Conservation (phyloP, 768 basidiomycete genomes). For the Chalciporus chontae region DNA sequence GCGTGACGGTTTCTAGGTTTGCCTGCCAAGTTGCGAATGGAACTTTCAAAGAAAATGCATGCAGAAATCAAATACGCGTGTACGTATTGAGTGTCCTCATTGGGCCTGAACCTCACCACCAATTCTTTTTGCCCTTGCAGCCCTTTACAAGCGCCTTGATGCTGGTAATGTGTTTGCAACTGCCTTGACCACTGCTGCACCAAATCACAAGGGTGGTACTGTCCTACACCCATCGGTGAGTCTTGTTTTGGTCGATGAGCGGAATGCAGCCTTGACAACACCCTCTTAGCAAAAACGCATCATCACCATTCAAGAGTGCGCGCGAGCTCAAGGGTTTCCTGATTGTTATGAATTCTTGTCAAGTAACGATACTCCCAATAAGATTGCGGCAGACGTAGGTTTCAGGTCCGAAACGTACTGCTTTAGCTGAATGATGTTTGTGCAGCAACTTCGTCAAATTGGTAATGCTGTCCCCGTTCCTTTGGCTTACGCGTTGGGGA, state of each 20-base stretch:
- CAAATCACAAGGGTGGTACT: constrained; percentile 44
- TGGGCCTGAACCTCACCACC: neutral
- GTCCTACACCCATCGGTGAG: constrained; percentile 47
- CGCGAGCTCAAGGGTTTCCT: constrained; percentile 77
- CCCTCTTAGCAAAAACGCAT: constrained; percentile 63
- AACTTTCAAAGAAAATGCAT: constrained; percentile 29
- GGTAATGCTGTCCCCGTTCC: constrained; percentile 79
- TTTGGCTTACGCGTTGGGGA: constrained; percentile 60
- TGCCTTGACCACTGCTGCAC: constrained; percentile 54
- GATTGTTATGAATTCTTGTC: constrained; percentile 65
- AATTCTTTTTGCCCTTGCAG: constrained; percentile 31
- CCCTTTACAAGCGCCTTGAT: constrained; percentile 55
- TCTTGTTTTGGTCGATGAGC: neutral
- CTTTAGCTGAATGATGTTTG: constrained; percentile 1
- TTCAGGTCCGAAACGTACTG: neutral
- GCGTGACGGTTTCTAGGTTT: constrained; percentile 34
- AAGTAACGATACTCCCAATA: constrained; percentile 31
- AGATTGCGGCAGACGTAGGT: constrained; percentile 52
- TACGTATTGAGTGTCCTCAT: constrained; percentile 10
- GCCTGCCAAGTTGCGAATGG: constrained; percentile 37
- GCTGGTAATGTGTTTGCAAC: constrained; percentile 55
- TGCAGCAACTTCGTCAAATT: constrained; percentile 71
- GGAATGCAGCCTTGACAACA: neutral
- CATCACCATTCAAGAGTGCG: constrained; percentile 61
- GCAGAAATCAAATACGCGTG: constrained; percentile 28